These are phyloP conservation scores for Pulveroboletus ravenelii DNA, from an alignment of 768 basidiomycete species.

Conservation along the genomic window DNA sequence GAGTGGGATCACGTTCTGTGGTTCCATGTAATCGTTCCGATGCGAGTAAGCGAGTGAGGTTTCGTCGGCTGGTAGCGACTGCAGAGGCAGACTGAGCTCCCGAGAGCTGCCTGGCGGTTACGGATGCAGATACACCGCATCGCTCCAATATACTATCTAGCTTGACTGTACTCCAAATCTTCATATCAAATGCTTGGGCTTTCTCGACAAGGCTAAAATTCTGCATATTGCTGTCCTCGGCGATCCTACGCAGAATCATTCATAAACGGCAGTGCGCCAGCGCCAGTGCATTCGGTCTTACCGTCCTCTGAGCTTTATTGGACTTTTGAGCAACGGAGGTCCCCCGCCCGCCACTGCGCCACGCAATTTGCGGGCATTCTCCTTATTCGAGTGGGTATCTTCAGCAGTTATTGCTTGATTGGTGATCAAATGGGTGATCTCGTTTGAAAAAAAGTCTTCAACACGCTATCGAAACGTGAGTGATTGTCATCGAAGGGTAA, in stretches of 20 bases:
- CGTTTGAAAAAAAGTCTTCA: slow-evolving; percentile 83
- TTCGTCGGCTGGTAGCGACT: slow-evolving; percentile 36
- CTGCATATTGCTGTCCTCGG: slow-evolving; percentile 29
- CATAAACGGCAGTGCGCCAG: neutral
- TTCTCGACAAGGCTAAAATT: slow-evolving; percentile 56
- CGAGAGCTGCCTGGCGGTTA: slow-evolving; percentile 25
- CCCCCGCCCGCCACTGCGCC: slow-evolving; percentile 18
- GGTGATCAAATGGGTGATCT: slow-evolving; percentile 86
- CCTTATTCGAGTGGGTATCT: slow-evolving; percentile 50
- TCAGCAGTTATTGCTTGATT: slow-evolving; percentile 41
- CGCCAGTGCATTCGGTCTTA: slow-evolving; percentile 28
- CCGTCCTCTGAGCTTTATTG: slow-evolving; percentile 58
- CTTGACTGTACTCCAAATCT: slow-evolving; percentile 79
- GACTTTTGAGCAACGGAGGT: slow-evolving; percentile 49
- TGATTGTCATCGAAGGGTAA: slow-evolving; percentile 1
- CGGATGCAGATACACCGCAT: slow-evolving; percentile 42
- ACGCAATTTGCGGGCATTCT: slow-evolving; percentile 48
- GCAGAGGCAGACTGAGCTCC: slow-evolving; percentile 30
- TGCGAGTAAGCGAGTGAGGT: slow-evolving; percentile 61
- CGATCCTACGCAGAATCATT: slow-evolving; percentile 15
- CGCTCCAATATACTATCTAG: slow-evolving; percentile 69
- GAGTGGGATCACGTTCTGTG: slow-evolving; percentile 87
- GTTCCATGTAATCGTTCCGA: slow-evolving; percentile 81
- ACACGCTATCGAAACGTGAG: slow-evolving; percentile 50
- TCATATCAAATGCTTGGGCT: slow-evolving; percentile 68